Percentiles rank a stretch among this genome's conserved stretches.
Evolutionary conservation across 768 basidiomycete genomes (phyloP).

Genomic region (Pleurotus ostreatus): DNA sequence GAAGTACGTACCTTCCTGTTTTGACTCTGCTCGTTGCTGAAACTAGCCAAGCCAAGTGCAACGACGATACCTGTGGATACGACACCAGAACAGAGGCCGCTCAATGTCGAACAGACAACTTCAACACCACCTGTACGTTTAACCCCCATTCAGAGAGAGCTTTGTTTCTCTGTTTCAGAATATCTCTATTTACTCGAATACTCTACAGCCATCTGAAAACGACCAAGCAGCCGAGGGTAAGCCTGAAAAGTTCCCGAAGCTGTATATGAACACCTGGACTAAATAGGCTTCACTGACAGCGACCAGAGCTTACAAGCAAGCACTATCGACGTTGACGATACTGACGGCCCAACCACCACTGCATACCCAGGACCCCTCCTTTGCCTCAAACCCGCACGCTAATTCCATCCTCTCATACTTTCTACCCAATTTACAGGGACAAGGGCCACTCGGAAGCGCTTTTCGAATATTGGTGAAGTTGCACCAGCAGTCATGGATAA

Average conservation of each 20-base stretch:
- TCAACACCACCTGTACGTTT: background rate
- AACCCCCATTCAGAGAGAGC: background rate
- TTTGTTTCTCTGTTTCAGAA: background rate
- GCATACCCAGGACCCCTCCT: conserved; percentile 50
- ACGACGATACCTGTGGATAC: background rate
- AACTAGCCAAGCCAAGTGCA: background rate
- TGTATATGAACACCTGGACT: background rate
- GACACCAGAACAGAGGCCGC: background rate
- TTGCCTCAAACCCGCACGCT: conserved; percentile 33
- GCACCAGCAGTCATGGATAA: conserved; percentile 39
- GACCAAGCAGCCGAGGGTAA: conserved; percentile 53
- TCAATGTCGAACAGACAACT: background rate
- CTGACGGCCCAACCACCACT: conserved; percentile 58
- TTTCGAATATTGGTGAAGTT: conserved; percentile 67
- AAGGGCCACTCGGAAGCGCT: conserved; percentile 69
- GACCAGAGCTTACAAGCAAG: conserved; percentile 71
- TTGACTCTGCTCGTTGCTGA: background rate
- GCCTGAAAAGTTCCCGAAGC: conserved; percentile 2
- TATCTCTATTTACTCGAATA: background rate
- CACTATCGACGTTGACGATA: conserved; percentile 60
- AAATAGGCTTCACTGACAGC: conserved; percentile 34
- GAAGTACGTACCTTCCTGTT: conserved; percentile 19
- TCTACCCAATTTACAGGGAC: conserved; percentile 69
- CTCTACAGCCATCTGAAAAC: conserved; percentile 25
- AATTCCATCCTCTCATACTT: conserved; percentile 61